These are phyloP conservation scores for Penicillium paxilli DNA, from an alignment of 495 filamentous ascomycete species.

Conservation along the genomic window DNA sequence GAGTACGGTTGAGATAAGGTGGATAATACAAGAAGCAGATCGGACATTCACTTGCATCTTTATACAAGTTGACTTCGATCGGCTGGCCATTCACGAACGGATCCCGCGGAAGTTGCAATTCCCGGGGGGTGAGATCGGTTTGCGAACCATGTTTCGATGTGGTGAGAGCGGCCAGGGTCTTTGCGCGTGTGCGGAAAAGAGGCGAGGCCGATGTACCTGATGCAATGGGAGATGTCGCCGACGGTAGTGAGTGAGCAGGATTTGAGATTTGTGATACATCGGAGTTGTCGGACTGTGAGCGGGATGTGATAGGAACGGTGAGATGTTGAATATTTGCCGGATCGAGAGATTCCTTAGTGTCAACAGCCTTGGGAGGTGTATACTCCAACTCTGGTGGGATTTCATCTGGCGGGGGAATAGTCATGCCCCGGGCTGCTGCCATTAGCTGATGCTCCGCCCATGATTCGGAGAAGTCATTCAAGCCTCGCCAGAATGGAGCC, in stretches of 20 bases:
- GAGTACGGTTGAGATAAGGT: constrained; percentile 90
- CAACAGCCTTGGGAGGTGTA: constrained; percentile 41
- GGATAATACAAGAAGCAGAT: constrained; percentile 97
- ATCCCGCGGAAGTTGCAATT: constrained; percentile 78
- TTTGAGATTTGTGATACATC: constrained; percentile 55
- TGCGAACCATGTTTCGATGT: constrained; percentile 67
- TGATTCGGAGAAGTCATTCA: constrained; percentile 82
- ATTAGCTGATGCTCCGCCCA: constrained; percentile 95
- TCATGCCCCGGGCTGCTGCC: constrained; percentile 81
- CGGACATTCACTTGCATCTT: constrained; percentile 85
- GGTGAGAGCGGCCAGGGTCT: constrained; percentile 83
- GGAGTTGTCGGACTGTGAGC: constrained; percentile 74
- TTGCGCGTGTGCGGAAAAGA: constrained; percentile 68
- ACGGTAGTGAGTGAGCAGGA: constrained; percentile 50
- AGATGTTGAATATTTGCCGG: constrained; percentile 59
- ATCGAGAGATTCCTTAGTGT: constrained; percentile 35
- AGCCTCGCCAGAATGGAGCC: constrained; percentile 92
- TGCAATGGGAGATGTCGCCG: constrained; percentile 50
- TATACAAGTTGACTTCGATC: constrained; percentile 90
- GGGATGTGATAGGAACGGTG: constrained; percentile 72
- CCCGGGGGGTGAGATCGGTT: constrained; percentile 69
- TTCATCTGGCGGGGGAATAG: constrained; percentile 81
- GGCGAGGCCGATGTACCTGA: constrained; percentile 62
- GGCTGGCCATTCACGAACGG: constrained; percentile 89
- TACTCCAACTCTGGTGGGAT: constrained; percentile 67